phyloP scores from a whole-genome alignment of 805 yeast species.

The Saccharomycopsis fermentans region DNA sequence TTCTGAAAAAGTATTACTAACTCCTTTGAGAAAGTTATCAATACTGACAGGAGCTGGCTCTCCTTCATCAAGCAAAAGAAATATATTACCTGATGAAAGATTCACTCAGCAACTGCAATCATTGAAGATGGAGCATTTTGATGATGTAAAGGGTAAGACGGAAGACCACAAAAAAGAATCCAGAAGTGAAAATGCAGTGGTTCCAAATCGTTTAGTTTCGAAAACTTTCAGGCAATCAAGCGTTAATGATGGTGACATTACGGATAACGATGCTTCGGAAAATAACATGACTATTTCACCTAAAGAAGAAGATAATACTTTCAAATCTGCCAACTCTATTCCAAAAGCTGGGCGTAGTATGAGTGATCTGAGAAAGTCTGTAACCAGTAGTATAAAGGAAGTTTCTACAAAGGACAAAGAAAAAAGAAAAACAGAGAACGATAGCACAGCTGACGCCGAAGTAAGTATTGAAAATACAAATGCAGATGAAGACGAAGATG shows the following conservation, averaged over 20 bases:
- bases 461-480: constrained; percentile 1
- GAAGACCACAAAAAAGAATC: not conserved
- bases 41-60: not conserved
- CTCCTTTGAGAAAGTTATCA: not conserved
- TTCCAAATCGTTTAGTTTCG: not conserved
- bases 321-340: not conserved
- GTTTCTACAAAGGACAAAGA: constrained; percentile 6
- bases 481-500: not conserved
- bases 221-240: not conserved
- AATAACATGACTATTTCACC: not conserved
- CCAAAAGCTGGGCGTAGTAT: not conserved
- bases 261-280: not conserved
- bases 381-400: not conserved
- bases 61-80: not conserved
- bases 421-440: not conserved
- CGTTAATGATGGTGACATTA: not conserved
- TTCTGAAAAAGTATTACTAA: not conserved
- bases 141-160: not conserved
- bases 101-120: not conserved
- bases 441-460: not conserved
- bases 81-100: not conserved
- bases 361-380: not conserved
- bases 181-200: not conserved
- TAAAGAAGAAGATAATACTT: not conserved
- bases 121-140: not conserved